These are phyloP conservation scores for Trifolium repens DNA, from an alignment of 306 rosid genomes.

Conservation along the genomic window DNA sequence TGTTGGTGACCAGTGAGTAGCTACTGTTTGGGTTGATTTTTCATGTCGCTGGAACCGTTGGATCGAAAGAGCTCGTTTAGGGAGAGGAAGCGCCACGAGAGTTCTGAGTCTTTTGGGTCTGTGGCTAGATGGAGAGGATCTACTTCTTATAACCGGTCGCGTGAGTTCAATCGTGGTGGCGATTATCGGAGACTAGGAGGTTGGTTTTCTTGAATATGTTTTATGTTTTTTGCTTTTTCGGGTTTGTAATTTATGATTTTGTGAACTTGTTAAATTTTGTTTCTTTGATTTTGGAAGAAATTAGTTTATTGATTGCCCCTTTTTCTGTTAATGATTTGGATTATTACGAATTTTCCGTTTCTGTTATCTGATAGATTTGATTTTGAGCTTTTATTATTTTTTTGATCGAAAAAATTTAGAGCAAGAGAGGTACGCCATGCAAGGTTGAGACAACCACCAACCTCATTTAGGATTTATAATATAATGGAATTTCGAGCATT, in stretches of 20 bases:
- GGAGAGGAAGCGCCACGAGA: constrained; percentile 89
- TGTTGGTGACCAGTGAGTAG: neutral
- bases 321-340: neutral
- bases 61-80: constrained; percentile 68
- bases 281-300: neutral
- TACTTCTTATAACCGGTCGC: constrained; percentile 50
- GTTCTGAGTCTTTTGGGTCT: constrained; percentile 79
- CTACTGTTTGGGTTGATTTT: constrained; percentile 48
- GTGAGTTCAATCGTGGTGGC: constrained; percentile 57
- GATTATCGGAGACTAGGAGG: constrained; percentile 80
- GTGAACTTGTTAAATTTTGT: neutral
- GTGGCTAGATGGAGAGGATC: constrained; percentile 93
- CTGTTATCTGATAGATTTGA: neutral
- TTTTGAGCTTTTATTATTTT: neutral
- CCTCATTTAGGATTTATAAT: neutral
- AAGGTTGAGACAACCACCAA: neutral
- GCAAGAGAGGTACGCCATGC: neutral
- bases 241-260: neutral
- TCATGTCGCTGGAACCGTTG: constrained; percentile 98
- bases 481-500: neutral
- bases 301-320: neutral
- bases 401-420: neutral
- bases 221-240: neutral
- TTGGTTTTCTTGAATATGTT: constrained; percentile 32
- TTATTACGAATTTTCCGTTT: neutral